Conservation (phyloP, 2,329 filamentous ascomycete genomes). For the Geosmithia flava region DNA sequence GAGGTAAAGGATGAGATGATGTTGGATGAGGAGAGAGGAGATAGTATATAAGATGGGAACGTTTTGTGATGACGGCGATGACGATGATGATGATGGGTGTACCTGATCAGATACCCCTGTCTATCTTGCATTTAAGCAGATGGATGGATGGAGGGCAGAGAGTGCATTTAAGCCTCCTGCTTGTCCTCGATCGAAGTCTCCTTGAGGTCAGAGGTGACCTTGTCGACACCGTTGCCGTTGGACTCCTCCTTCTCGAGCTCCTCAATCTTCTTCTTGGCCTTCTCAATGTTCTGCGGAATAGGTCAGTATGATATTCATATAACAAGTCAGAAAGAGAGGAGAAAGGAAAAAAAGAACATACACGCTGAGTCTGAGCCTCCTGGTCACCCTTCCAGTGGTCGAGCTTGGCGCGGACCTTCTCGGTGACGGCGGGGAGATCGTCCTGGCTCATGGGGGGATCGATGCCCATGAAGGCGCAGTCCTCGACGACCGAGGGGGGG, state of each 20-base stretch:
- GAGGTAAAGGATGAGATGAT: too few relatives aligned
- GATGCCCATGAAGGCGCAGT: constrained; percentile 72
- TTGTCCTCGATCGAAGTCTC: constrained; percentile 39
- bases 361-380: constrained; percentile 77
- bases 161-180: constrained; percentile 25
- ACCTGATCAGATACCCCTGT: too few relatives aligned
- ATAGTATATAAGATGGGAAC: too few relatives aligned
- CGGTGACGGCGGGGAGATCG: constrained; percentile 66
- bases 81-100: too few relatives aligned
- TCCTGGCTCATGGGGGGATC: constrained; percentile 78
- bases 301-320: constrained; percentile 7
- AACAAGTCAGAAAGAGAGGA: background rate
- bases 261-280: constrained; percentile 92
- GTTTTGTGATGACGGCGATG: too few relatives aligned
- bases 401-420: constrained; percentile 90
- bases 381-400: constrained; percentile 87
- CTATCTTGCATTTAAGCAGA: too few relatives aligned
- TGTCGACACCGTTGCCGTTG: constrained; percentile 37
- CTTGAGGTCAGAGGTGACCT: constrained; percentile 38
- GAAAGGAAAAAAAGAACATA: constrained; percentile 32
- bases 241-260: constrained; percentile 56
- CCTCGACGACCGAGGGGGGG: constrained; percentile 83
- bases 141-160: background rate
- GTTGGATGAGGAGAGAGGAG: too few relatives aligned
- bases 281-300: constrained; percentile 70